Evolutionary conservation across 2,329 filamentous ascomycete species (phyloP).

Genomic region (Scorias spongiosa): DNA sequence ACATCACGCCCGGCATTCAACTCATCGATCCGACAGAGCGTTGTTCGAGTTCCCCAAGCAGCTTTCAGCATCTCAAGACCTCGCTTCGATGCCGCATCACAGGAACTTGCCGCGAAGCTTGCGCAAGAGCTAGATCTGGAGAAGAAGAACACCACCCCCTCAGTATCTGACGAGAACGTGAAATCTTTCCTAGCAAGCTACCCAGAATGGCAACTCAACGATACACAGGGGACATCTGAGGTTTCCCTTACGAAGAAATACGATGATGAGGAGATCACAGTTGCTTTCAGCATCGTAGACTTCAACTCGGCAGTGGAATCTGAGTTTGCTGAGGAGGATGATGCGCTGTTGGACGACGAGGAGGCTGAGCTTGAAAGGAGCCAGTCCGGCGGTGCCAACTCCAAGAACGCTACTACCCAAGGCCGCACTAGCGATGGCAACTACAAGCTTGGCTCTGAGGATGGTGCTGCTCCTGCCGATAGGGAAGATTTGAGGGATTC

Average conservation of each 20-base stretch:
- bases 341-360: slow-evolving; percentile 23
- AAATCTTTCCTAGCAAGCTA: slow-evolving; percentile 72
- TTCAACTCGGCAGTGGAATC: slow-evolving; percentile 45
- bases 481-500: slow-evolving; percentile 42
- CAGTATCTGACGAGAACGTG: slow-evolving; percentile 45
- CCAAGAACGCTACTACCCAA: slow-evolving; percentile 41
- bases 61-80: slow-evolving; percentile 28
- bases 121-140: slow-evolving; percentile 73
- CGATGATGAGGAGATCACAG: slow-evolving; percentile 73
- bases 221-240: slow-evolving; percentile 73
- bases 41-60: slow-evolving; percentile 8
- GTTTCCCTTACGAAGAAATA: slow-evolving; percentile 70
- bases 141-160: slow-evolving; percentile 51
- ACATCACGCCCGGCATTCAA: slow-evolving; percentile 20
- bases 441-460: slow-evolving; percentile 40
- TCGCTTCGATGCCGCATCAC: slow-evolving; percentile 40
- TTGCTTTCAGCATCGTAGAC: slow-evolving; percentile 75
- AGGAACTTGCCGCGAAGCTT: slow-evolving; percentile 75
- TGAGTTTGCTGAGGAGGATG: slow-evolving; percentile 39
- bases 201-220: slow-evolving; percentile 59
- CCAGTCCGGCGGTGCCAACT: slow-evolving; percentile 41
- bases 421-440: slow-evolving; percentile 35
- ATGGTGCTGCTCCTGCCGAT: slow-evolving; percentile 41
- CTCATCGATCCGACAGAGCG: slow-evolving; percentile 5
- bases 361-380: slow-evolving; percentile 25